These are phyloP conservation scores for Prunella vulgaris DNA, from an alignment of 257 asterid species.

Conservation along the genomic window DNA sequence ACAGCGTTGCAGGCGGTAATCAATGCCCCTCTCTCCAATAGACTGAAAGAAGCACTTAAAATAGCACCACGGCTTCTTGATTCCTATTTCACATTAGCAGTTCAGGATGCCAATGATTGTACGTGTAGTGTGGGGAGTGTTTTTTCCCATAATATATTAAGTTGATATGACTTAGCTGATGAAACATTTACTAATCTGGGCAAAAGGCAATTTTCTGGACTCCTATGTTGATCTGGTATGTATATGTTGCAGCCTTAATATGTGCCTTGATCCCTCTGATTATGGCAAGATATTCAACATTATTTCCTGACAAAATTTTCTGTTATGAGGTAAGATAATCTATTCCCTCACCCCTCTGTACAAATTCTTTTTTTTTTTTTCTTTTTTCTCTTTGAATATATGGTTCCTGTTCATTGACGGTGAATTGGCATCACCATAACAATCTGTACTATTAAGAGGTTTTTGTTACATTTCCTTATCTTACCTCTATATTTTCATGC, in stretches of 20 bases:
- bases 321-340: constrained; percentile 60
- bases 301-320: constrained; percentile 75
- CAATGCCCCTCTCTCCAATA: constrained; percentile 61
- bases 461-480: background rate
- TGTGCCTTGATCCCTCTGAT: constrained; percentile 84
- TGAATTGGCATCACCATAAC: background rate
- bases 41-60: constrained; percentile 70
- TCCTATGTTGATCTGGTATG: constrained; percentile 20
- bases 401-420: background rate
- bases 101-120: constrained; percentile 68
- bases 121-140: constrained; percentile 22
- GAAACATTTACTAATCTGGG: constrained; percentile 4
- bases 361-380: background rate
- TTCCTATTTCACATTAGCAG: constrained; percentile 61
- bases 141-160: constrained; percentile 17
- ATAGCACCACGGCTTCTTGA: constrained; percentile 79
- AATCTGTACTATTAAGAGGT: constrained; percentile 2
- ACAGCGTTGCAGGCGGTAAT: constrained; percentile 66
- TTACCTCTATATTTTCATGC: background rate
- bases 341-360: background rate
- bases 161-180: constrained; percentile 6
- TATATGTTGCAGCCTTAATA: constrained; percentile 59
- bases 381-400: background rate
- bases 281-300: constrained; percentile 74
- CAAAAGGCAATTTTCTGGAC: constrained; percentile 12